A percentile compares a stretch with the other conserved stretches of the same genome.
These are phyloP conservation scores for Fonsecaea pedrosoi DNA, from an alignment of 2,329 filamentous ascomycete genomes.

Conservation along the genomic window DNA sequence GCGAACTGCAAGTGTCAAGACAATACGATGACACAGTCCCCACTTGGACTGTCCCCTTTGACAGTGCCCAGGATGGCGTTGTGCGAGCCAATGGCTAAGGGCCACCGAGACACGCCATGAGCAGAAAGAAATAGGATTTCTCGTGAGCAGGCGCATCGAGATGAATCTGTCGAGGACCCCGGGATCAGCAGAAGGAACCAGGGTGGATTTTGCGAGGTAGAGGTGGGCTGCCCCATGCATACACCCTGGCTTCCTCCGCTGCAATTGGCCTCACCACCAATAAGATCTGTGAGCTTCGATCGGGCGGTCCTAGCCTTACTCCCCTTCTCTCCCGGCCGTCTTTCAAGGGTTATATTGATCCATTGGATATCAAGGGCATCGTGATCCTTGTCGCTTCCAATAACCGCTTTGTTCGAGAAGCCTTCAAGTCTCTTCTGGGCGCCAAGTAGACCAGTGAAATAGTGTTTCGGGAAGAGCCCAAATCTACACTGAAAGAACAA, in stretches of 20 bases:
- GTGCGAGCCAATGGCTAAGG: constrained; percentile 9
- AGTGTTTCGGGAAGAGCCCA: neutral
- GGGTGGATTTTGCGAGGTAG: constrained; percentile 3
- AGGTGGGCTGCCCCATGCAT: neutral
- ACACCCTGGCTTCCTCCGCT: neutral
- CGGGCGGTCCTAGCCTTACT: constrained; percentile 15
- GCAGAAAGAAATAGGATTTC: constrained; percentile 13
- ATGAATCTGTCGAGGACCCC: constrained; percentile 5
- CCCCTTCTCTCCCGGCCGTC: no score
- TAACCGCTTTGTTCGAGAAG: constrained; percentile 33
- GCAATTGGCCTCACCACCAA: constrained; percentile 8
- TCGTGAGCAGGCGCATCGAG: constrained; percentile 13
- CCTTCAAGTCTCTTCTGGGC: constrained; percentile 11
- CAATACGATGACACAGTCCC: constrained; percentile 9
- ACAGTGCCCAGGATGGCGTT: constrained; percentile 1
- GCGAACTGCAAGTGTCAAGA: constrained; percentile 7
- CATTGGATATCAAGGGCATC: neutral
- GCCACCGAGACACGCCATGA: constrained; percentile 8
- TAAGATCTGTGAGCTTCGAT: constrained; percentile 10
- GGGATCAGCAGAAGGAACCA: constrained; percentile 12
- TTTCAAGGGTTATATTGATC: neutral
- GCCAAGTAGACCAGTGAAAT: constrained; percentile 20
- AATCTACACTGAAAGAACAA: constrained; percentile 19
- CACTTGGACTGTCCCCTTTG: constrained; percentile 2
- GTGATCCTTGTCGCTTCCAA: constrained; percentile 16